Base-by-base conservation (phyloP, 164 flowering plant species). In the Annona cherimola region DNA sequence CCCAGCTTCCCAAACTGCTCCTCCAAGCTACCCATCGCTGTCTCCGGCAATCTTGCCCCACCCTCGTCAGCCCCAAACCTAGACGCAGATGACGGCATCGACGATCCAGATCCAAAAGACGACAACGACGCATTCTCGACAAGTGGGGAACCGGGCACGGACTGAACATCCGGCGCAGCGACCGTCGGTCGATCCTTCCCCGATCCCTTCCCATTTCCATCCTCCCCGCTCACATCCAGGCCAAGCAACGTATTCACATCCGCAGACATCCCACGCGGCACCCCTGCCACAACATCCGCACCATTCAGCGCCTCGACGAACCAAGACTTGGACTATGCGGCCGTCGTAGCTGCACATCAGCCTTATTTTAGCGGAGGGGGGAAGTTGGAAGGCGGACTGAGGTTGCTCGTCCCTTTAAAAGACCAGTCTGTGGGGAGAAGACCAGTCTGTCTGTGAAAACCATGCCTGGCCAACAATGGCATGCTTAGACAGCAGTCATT, bases 281-380 rank as follows among this genome's bases (percentile, higher is more conserved):
- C 87, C 60, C 94, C 73, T 11, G 88, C 86, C 43, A 88, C 72
- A 44, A 86, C 55, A 4, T 82, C 86, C 1, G 88, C 59, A 5
- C 82, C 80, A 63, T 90, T 92, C 18, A 92, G 81, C 1, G 96
- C 98, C 67, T 92, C 93, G 3, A 92, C 88, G 64, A 92, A 92
- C 98, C 96, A 92, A 1, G 86, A 82, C 75, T 90, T 94, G 0
- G 94, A 87, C 66, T 92, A 94, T 94, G 79, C 85, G 94, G 3
- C 98, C 98, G 71, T 93, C 98, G 62, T 87, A 92, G 86, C 95
- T 63, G 67, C 67, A 63, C 67, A 63, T 63, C 42, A 63, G 41
- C 16, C 98, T 90, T 26, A 94, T 86, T 77, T 86, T 89, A 9
- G 75, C 45, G 12, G 50, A 39, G 77, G 73, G 54, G 45, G 75